Evolutionary conservation across 805 yeast species (phyloP).

Genomic region (Saturnispora sanitii): DNA sequence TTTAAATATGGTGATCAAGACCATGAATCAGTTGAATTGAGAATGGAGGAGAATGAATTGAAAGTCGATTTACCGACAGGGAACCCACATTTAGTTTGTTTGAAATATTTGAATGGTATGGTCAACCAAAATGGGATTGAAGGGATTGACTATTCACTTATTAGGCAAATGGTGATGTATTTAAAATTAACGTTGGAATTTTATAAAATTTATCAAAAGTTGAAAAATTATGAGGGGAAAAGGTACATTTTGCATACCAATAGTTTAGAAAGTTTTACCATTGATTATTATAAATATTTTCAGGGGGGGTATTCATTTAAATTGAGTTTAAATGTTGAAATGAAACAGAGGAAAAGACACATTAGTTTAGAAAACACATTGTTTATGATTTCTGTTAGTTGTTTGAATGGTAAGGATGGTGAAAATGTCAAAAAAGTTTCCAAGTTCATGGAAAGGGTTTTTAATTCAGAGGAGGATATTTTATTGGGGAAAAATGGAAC

Average conservation of each 20-base stretch:
- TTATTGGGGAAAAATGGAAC: slow-evolving; percentile 9
- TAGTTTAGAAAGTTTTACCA: slow-evolving; percentile 18
- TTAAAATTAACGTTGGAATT: slow-evolving; percentile 24
- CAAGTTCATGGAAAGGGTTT: slow-evolving; percentile 10
- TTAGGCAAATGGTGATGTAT: slow-evolving; percentile 22
- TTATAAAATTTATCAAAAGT: slow-evolving; percentile 15
- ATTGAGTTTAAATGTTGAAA: slow-evolving; percentile 16
- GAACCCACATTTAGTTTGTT: slow-evolving; percentile 24
- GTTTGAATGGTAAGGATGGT: not conserved
- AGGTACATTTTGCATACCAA: slow-evolving; percentile 18
- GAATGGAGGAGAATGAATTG: slow-evolving; percentile 17
- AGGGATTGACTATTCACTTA: slow-evolving; percentile 13
- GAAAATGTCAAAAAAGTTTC: not conserved
- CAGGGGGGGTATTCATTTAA: not conserved
- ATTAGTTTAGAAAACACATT: slow-evolving; percentile 17
- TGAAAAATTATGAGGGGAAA: slow-evolving; percentile 13
- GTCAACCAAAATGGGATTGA: slow-evolving; percentile 10
- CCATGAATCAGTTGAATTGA: slow-evolving; percentile 22
- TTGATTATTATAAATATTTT: slow-evolving; percentile 18
- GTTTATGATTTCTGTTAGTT: slow-evolving; percentile 19
- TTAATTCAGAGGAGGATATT: slow-evolving; percentile 16
- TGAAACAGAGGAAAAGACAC: slow-evolving; percentile 16
- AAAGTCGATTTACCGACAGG: slow-evolving; percentile 21
- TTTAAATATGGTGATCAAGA: slow-evolving; percentile 25
- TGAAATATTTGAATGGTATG: slow-evolving; percentile 19